phyloP scores from a whole-genome alignment of 768 basidiomycete species.

The Russula ochroleuca region DNA sequence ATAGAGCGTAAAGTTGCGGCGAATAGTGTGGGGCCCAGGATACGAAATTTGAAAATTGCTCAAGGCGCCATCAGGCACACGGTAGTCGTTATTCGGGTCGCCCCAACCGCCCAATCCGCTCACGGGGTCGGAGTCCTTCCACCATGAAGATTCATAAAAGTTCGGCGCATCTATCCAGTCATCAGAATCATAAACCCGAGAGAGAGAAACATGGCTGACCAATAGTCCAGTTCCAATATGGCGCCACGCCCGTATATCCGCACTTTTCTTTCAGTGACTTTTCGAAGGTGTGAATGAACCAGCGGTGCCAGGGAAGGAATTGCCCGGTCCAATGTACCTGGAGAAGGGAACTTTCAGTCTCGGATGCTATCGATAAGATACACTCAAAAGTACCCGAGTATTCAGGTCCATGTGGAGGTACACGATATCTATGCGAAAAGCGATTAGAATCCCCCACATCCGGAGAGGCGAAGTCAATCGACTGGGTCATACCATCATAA shows the following conservation, averaged over 20 bases:
- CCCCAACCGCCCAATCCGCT: slow-evolving; percentile 34
- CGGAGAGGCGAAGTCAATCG: neutral
- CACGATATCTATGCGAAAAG: slow-evolving; percentile 23
- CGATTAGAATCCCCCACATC: neutral
- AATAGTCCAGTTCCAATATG: too few species aligned
- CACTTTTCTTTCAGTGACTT: too few species aligned
- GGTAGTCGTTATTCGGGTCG: slow-evolving; percentile 27
- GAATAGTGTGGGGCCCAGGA: slow-evolving; percentile 34
- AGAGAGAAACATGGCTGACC: too few species aligned
- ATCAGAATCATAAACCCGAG: too few species aligned
- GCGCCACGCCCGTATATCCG: too few species aligned
- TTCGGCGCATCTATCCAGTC: slow-evolving; percentile 27
- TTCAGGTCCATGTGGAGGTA: slow-evolving; percentile 33
- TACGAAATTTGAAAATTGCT: slow-evolving; percentile 33
- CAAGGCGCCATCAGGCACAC: slow-evolving; percentile 34
- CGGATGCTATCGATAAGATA: too few species aligned
- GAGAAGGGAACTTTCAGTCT: too few species aligned
- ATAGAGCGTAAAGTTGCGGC: slow-evolving; percentile 35
- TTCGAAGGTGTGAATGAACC: too few species aligned
- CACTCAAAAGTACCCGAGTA: too few species aligned
- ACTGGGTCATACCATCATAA: slow-evolving; percentile 21
- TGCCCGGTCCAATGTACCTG: too few species aligned
- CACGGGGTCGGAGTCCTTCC: slow-evolving; percentile 27
- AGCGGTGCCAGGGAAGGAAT: too few species aligned
- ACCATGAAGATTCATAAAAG: slow-evolving; percentile 28